These are phyloP conservation scores for Aspergillus costaricaensis DNA, from an alignment of 2,329 filamentous ascomycete genomes.

Conservation along the genomic window DNA sequence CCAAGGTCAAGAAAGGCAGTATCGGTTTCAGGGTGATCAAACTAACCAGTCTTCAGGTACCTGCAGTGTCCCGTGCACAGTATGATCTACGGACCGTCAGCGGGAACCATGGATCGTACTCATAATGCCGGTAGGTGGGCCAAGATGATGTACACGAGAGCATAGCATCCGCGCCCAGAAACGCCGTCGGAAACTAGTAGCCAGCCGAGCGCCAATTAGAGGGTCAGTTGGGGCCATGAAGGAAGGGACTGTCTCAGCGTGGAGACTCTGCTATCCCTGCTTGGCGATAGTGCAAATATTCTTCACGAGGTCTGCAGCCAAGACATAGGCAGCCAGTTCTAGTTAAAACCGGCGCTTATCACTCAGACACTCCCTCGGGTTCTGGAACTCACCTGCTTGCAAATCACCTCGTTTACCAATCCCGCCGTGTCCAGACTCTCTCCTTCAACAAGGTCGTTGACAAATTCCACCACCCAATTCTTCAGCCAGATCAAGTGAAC, in stretches of 20 bases:
- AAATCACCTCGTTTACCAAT: conserved; percentile 1
- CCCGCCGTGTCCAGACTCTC: neutral
- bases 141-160: neutral
- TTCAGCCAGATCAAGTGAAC: neutral
- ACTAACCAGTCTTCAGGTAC: neutral
- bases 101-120: neutral
- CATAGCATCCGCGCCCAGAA: neutral
- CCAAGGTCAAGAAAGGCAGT: neutral
- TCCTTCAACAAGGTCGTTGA: neutral
- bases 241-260: neutral
- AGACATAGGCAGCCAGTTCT: neutral
- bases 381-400: conserved; percentile 1
- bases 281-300: neutral
- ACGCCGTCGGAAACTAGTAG: neutral
- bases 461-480: neutral
- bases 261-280: neutral
- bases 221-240: neutral
- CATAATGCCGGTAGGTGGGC: neutral
- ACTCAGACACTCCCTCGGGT: neutral
- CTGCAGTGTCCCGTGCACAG: neutral
- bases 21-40: neutral
- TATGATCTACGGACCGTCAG: conserved; percentile 1
- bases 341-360: neutral
- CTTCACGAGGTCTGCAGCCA: neutral
- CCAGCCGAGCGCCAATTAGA: neutral